Base-by-base conservation (phyloP, 208 protist genomes). In the Plasmodiophora brassicae region DNA sequence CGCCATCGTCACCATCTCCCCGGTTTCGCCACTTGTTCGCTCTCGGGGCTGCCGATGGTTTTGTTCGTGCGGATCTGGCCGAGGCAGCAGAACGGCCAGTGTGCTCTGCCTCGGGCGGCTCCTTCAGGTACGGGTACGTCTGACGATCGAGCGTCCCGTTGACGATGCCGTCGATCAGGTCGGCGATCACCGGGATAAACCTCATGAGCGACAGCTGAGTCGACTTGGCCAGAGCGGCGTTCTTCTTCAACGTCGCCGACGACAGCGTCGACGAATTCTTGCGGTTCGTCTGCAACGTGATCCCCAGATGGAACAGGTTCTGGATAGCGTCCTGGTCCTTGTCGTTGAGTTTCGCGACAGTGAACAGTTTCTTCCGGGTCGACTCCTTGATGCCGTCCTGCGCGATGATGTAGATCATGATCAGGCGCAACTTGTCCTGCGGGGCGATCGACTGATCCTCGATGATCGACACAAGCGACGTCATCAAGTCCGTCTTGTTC, bases 391-490 rank as follows among this genome's bases (percentile, higher is more conserved):
- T 78, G 20, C 65, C 65, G 41, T 78, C 65, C 65, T 78, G 65
- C 20, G 65, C 65, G 41, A 78, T 78, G 65, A 78, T 78, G n/a
- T 78, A 78, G 65, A 78, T 78, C 65, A 78, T 78, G 65, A 78
- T 78, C 41, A 78, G n/a, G 65, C 65, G 65, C 41, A 78, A 32
- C n/a, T 78, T 78, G n/a, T 78, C 65, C 20, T n/a, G 32, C 5
- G 65, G n/a, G 20, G 65, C 32, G n/a, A 78, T 32, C n/a, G n/a
- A 14, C n/a, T 5, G 14, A 32, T 78, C 65, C 41, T 78, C 14
- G 14, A 78, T 78, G n/a, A 78, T 78, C n/a, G 65, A 5, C 5
- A 5, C n/a, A 14, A 78, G 41, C 65, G 65, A 78, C 32, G 5
- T 78, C 65, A 78, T 78, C 10, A 78, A 38, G 41, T 78, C 65